Percentiles rank a stretch among this genome's conserved stretches.
These are phyloP conservation scores for Podila minutissima DNA, from an alignment of 192 early-diverging fungal species.

Conservation along the genomic window DNA sequence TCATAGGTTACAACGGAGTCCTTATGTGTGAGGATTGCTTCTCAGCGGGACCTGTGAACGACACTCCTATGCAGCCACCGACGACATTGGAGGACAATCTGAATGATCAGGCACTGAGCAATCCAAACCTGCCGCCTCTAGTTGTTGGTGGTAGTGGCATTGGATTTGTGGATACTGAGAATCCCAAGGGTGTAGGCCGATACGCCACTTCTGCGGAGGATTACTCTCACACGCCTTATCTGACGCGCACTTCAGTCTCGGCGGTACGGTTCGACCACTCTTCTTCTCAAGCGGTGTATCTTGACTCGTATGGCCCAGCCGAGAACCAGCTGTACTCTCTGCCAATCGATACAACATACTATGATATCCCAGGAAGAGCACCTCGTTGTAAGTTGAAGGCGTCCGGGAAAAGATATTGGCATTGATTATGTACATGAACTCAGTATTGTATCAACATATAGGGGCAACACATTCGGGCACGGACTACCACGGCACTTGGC, in stretches of 20 bases:
- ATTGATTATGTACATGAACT: neutral
- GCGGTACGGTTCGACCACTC: conserved; percentile 60
- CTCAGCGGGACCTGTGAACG: conserved; percentile 59
- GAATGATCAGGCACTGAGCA: neutral
- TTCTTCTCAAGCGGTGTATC: conserved; percentile 55
- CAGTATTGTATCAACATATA: conserved; percentile 1
- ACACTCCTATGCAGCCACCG: conserved; percentile 32
- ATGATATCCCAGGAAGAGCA: conserved; percentile 91
- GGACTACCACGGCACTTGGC: conserved; percentile 95
- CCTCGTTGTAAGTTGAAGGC: conserved; percentile 71
- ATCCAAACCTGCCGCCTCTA: neutral
- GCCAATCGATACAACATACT: conserved; percentile 83
- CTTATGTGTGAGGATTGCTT: conserved; percentile 79
- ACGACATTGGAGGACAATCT: neutral
- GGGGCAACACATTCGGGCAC: conserved; percentile 90
- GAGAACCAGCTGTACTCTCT: conserved; percentile 80
- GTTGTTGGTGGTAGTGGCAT: neutral
- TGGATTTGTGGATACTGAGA: neutral
- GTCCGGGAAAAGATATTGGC: neutral
- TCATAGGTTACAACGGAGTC: conserved; percentile 72
- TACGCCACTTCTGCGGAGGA: conserved; percentile 71
- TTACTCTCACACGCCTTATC: conserved; percentile 73
- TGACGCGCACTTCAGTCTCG: conserved; percentile 66
- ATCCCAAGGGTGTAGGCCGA: conserved; percentile 33
- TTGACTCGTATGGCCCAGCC: conserved; percentile 71